A percentile compares a stretch with the other conserved stretches of the same genome.
Evolutionary conservation across 768 basidiomycete species (phyloP).

Genomic region (Tulasnella sp.): DNA sequence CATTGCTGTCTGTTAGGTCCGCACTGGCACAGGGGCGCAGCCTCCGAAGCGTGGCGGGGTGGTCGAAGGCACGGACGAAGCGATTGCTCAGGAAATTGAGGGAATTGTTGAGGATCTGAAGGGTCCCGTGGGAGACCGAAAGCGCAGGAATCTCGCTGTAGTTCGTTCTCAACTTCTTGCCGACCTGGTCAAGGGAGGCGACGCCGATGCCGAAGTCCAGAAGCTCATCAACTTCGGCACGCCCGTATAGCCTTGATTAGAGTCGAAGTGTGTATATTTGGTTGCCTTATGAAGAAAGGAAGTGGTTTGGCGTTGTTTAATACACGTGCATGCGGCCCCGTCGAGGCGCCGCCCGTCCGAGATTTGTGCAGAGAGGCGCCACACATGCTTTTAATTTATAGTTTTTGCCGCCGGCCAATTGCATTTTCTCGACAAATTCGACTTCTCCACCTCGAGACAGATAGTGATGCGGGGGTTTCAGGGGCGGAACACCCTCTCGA

Average conservation of each 20-base stretch:
- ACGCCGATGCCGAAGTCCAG: neutral
- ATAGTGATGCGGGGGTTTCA: neutral
- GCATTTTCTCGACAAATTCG: neutral
- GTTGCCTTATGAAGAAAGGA: neutral
- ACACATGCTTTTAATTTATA: neutral
- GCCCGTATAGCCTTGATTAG: neutral
- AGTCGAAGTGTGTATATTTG: neutral
- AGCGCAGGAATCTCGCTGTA: slow-evolving; percentile 6
- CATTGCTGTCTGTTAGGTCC: neutral
- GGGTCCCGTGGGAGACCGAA: slow-evolving; percentile 15
- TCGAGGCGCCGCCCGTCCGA: too few species aligned
- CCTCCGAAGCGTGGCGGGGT: neutral
- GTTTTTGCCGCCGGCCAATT: neutral
- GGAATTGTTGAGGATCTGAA: slow-evolving; percentile 4
- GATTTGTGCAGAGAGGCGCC: neutral
- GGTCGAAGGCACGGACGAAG: slow-evolving; percentile 15
- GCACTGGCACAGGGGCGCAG: neutral
- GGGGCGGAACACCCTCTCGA: neutral
- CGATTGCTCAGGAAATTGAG: neutral
- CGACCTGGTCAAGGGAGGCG: neutral
- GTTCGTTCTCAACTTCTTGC: neutral
- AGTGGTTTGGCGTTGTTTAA: neutral
- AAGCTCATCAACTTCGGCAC: neutral
- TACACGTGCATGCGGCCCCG: too few species aligned
- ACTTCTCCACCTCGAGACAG: neutral